Percentiles rank a stretch among this genome's conserved stretches.
Evolutionary conservation across 495 filamentous ascomycete species (phyloP).

Genomic region (Daldinia caldariorum): DNA sequence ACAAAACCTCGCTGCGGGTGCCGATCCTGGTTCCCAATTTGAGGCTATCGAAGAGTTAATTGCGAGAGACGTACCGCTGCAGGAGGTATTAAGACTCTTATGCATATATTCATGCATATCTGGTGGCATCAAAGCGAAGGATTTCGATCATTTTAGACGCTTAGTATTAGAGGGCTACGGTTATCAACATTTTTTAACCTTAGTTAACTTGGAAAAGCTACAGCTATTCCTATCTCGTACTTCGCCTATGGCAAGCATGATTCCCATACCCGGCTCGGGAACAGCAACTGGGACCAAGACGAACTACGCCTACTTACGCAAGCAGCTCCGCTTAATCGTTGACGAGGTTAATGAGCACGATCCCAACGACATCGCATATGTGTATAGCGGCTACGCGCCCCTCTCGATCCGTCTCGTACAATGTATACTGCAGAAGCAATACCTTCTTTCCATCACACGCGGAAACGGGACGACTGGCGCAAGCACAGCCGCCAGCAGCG

Average conservation of each 20-base stretch:
- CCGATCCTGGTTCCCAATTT: constrained; percentile 87
- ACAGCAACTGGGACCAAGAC: constrained; percentile 73
- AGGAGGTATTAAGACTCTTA: constrained; percentile 81
- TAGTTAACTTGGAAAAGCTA: constrained; percentile 89
- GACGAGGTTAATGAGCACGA: constrained; percentile 97
- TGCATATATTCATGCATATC: constrained; percentile 92
- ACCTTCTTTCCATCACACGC: constrained; percentile 73
- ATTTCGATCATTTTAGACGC: constrained; percentile 88
- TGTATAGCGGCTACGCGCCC: constrained; percentile 96
- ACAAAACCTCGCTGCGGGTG: constrained; percentile 92
- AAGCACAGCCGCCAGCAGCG: constrained; percentile 59
- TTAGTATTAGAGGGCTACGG: constrained; percentile 93
- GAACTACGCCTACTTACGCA: constrained; percentile 88
- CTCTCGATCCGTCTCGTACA: constrained; percentile 95
- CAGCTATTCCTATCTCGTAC: constrained; percentile 79
- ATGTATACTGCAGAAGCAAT: constrained; percentile 89
- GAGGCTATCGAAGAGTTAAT: constrained; percentile 94
- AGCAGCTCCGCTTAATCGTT: constrained; percentile 85
- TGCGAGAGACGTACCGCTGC: constrained; percentile 79
- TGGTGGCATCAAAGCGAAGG: constrained; percentile 85
- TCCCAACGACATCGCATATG: constrained; percentile 96
- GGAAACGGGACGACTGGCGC: constrained; percentile 61
- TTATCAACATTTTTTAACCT: constrained; percentile 90
- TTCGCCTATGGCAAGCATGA: constrained; percentile 74
- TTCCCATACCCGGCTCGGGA: constrained; percentile 68